Percentiles rank a stretch among this genome's conserved stretches.
Conservation (phyloP, 2,329 filamentous ascomycete genomes). For the Aotearoamyces nothofagi region DNA sequence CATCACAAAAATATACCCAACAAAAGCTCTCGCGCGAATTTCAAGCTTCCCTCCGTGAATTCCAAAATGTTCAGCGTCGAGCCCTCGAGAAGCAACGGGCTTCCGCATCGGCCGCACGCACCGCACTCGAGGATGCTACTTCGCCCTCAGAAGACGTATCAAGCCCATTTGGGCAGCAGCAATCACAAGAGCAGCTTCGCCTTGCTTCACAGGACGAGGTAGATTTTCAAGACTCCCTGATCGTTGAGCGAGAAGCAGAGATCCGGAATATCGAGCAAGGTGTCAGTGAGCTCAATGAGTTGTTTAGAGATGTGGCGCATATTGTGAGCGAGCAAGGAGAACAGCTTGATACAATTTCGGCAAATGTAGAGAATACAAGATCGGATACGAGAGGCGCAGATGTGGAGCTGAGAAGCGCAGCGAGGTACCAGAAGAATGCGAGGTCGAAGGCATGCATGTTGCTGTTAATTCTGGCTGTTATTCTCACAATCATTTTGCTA, state of each 20-base stretch:
- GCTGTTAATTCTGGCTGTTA: slow-evolving; percentile 74
- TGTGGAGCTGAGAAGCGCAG: slow-evolving; percentile 69
- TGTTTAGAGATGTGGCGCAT: slow-evolving; percentile 95
- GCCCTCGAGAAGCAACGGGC: slow-evolving; percentile 88
- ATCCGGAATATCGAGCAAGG: slow-evolving; percentile 96
- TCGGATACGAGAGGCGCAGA: slow-evolving; percentile 77
- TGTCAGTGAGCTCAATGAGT: slow-evolving; percentile 86
- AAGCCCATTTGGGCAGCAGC: slow-evolving; percentile 33
- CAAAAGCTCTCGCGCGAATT: slow-evolving; percentile 92
- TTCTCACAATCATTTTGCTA: slow-evolving; percentile 77
- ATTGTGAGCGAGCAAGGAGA: slow-evolving; percentile 92
- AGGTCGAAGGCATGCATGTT: slow-evolving; percentile 90
- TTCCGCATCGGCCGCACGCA: slow-evolving; percentile 67
- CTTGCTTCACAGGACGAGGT: slow-evolving; percentile 88
- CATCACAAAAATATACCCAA: slow-evolving; percentile 91
- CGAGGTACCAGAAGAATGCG: slow-evolving; percentile 87
- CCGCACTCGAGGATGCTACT: slow-evolving; percentile 53
- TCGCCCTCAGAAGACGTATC: slow-evolving; percentile 21
- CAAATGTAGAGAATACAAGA: slow-evolving; percentile 73
- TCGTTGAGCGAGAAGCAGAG: slow-evolving; percentile 90
- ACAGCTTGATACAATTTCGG: slow-evolving; percentile 70
- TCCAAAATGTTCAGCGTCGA: slow-evolving; percentile 78
- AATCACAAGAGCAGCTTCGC: slow-evolving; percentile 62
- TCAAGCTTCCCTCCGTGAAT: slow-evolving; percentile 74
- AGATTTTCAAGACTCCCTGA: slow-evolving; percentile 91